Conservation (phyloP, 495 filamentous ascomycete genomes). For the Halenospora varia region DNA sequence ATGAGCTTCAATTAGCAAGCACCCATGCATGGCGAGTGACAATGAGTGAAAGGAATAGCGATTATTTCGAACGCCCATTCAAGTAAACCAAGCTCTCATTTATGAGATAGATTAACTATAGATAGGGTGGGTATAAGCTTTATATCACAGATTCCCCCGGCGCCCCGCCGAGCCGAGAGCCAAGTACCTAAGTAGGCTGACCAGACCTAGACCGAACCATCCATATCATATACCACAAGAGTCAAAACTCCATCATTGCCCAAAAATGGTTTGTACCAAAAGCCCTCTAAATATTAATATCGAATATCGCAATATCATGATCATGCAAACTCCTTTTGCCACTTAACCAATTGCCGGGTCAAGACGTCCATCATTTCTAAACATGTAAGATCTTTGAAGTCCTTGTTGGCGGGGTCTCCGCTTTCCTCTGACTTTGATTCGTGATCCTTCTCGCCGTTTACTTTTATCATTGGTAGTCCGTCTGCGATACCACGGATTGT, state of each 20-base stretch:
- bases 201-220: neutral
- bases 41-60: too few relatives aligned
- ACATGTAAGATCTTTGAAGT: slow-evolving; percentile 66
- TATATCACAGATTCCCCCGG: neutral
- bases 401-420: slow-evolving; percentile 6
- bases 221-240: neutral
- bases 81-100: neutral
- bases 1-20: too few relatives aligned
- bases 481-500: slow-evolving; percentile 19
- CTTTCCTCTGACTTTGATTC: neutral
- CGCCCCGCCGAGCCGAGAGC: too few relatives aligned
- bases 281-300: neutral
- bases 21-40: too few relatives aligned
- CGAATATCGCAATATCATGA: neutral
- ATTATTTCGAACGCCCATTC: neutral
- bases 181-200: too few relatives aligned
- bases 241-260: neutral
- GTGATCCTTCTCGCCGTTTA: slow-evolving; percentile 28
- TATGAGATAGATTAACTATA: neutral
- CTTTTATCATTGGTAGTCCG: slow-evolving; percentile 29
- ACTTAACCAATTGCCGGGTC: slow-evolving; percentile 70
- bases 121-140: neutral
- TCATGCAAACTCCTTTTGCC: slow-evolving; percentile 58
- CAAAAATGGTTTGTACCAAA: neutral
- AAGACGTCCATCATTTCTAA: slow-evolving; percentile 81